phyloP scores from a whole-genome alignment of 2,329 filamentous ascomycete species.

The Paecilomyces dactylethromorphus region DNA sequence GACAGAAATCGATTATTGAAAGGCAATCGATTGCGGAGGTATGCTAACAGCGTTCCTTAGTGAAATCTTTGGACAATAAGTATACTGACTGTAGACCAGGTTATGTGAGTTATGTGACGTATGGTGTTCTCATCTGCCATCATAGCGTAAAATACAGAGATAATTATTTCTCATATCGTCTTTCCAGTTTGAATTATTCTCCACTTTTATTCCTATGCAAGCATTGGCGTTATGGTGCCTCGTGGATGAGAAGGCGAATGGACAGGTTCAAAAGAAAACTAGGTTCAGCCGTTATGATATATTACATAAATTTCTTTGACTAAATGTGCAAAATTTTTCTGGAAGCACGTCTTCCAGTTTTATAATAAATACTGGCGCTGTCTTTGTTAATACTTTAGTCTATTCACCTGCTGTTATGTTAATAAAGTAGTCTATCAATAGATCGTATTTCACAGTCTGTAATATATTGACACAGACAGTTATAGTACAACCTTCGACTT shows the following conservation, averaged over 20 bases:
- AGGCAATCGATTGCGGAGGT: slow-evolving; percentile 50
- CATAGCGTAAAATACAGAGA: background rate
- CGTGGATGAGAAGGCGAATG: background rate
- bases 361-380: too few relatives aligned
- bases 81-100: background rate
- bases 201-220: background rate
- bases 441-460: too few relatives aligned
- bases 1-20: slow-evolving; percentile 82
- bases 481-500: too few relatives aligned
- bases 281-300: too few relatives aligned
- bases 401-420: too few relatives aligned
- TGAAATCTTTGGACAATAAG: too few relatives aligned
- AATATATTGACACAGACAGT: too few relatives aligned
- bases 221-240: background rate
- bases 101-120: background rate
- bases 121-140: background rate
- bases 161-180: background rate
- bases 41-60: slow-evolving; percentile 9
- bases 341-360: too few relatives aligned
- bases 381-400: too few relatives aligned
- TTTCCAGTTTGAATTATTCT: background rate
- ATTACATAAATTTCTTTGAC: too few relatives aligned
- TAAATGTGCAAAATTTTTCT: too few relatives aligned
- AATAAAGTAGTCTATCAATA: too few relatives aligned
- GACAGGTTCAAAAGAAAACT: background rate